Evolutionary conservation across 352 stramenopile genomes (phyloP).

Genomic region (Phytopythium litorale): DNA sequence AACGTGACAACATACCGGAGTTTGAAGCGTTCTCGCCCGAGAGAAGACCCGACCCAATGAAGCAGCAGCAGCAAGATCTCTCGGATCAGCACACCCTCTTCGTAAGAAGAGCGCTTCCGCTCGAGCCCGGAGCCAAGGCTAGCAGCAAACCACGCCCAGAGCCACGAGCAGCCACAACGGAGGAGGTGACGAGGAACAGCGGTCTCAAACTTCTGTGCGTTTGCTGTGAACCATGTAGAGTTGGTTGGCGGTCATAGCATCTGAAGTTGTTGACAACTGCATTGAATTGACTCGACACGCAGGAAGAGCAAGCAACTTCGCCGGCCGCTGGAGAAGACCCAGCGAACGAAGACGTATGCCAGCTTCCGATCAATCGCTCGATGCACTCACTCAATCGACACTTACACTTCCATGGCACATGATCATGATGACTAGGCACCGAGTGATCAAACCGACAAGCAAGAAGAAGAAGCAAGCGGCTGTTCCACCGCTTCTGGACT

Average conservation of each 20-base stretch:
- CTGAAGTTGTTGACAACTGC: not conserved
- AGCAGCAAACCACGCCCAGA: not conserved
- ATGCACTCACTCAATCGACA: not conserved
- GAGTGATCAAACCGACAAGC: not conserved
- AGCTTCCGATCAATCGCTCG: not conserved
- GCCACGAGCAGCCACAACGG: conserved; percentile 2
- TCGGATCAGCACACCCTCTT: not conserved
- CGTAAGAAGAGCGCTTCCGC: not conserved
- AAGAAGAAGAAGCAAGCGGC: not conserved
- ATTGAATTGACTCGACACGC: not conserved
- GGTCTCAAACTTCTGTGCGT: conserved; percentile 2
- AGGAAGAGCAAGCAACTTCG: conserved; percentile 9
- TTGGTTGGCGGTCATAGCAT: not conserved
- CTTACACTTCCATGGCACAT: not conserved
- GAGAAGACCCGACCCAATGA: not conserved
- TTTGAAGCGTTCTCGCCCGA: not conserved
- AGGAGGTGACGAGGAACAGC: not conserved
- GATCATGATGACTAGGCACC: not conserved
- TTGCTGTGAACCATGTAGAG: not conserved
- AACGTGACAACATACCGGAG: not conserved
- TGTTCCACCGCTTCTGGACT: not conserved
- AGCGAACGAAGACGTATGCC: not conserved
- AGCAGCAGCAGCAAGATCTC: not conserved
- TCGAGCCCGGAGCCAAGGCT: not conserved
- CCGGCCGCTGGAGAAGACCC: not conserved